phyloP scores from a whole-genome alignment of 306 rosid species.

The Dryas drummondii region DNA sequence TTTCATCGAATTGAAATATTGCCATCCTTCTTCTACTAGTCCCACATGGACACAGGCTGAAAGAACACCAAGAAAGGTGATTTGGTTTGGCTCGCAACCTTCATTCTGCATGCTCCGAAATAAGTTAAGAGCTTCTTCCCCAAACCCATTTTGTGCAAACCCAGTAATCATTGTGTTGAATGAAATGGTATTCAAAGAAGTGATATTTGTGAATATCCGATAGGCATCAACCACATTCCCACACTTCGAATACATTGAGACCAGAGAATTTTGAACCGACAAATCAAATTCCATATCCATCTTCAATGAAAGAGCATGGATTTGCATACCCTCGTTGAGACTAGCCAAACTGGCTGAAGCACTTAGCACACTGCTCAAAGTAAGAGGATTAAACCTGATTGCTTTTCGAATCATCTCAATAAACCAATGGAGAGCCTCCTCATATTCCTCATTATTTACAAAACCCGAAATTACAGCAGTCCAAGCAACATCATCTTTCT shows the following conservation, averaged over 20 bases:
- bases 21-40: conserved; percentile 60
- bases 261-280: conserved; percentile 69
- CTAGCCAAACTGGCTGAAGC: conserved; percentile 68
- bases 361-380: conserved; percentile 65
- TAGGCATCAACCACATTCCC: conserved; percentile 64
- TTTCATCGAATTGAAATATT: conserved; percentile 53
- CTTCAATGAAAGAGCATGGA: conserved; percentile 61
- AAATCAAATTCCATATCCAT: conserved; percentile 55
- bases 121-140: conserved; percentile 59
- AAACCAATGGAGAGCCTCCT: conserved; percentile 68
- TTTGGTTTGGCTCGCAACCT: conserved; percentile 49
- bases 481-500: conserved; percentile 77
- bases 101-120: conserved; percentile 52
- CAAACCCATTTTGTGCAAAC: conserved; percentile 72
- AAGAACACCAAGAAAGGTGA: conserved; percentile 73
- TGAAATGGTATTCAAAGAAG: conserved; percentile 45
- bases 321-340: conserved; percentile 66
- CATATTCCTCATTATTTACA: conserved; percentile 57
- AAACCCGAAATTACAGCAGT: conserved; percentile 79
- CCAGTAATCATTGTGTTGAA: conserved; percentile 72
- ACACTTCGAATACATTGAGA: conserved; percentile 77
- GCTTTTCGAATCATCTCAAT: conserved; percentile 49
- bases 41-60: conserved; percentile 88
- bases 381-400: conserved; percentile 51
- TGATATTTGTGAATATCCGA: conserved; percentile 45